Evolutionary conservation across 805 yeast genomes (phyloP).

Genomic region (Soucietia sequanensis): DNA sequence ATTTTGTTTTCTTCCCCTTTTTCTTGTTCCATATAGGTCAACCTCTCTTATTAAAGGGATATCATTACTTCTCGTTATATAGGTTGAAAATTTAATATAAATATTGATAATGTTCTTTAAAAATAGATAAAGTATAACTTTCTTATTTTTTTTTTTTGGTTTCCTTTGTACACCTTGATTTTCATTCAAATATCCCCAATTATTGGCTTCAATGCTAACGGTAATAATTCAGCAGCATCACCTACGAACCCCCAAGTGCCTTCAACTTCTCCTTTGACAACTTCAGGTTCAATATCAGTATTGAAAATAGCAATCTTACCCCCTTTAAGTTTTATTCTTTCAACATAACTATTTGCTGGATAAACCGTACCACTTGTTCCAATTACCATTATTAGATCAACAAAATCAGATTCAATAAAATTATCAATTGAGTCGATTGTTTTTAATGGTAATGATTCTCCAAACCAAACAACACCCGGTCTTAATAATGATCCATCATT

Average conservation of each 20-base stretch:
- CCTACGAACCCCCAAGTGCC: constrained; percentile 73
- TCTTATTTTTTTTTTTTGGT: too few relatives aligned
- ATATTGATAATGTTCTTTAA: too few relatives aligned
- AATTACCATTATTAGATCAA: constrained; percentile 76
- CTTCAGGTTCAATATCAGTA: constrained; percentile 55
- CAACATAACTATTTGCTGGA: constrained; percentile 93
- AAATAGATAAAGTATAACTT: too few relatives aligned
- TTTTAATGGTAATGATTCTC: constrained; percentile 75
- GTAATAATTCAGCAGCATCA: constrained; percentile 73
- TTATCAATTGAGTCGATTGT: constrained; percentile 68
- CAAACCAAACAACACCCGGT: constrained; percentile 95
- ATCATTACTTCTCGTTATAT: too few relatives aligned
- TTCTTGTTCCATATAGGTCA: too few relatives aligned
- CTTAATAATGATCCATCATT: constrained; percentile 57
- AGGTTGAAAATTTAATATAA: too few relatives aligned
- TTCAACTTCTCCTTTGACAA: constrained; percentile 38
- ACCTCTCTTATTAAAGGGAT: too few relatives aligned
- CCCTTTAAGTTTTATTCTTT: constrained; percentile 66
- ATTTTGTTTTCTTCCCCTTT: too few relatives aligned
- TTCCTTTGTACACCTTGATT: too few relatives aligned
- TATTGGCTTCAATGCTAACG: constrained; percentile 60
- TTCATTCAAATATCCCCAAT: too few relatives aligned
- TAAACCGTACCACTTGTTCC: constrained; percentile 86
- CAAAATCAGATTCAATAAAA: constrained; percentile 52
- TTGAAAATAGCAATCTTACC: constrained; percentile 86